phyloP scores from a whole-genome alignment of 192 early-diverging fungal species.

The Lunasporangiospora selenospora region DNA sequence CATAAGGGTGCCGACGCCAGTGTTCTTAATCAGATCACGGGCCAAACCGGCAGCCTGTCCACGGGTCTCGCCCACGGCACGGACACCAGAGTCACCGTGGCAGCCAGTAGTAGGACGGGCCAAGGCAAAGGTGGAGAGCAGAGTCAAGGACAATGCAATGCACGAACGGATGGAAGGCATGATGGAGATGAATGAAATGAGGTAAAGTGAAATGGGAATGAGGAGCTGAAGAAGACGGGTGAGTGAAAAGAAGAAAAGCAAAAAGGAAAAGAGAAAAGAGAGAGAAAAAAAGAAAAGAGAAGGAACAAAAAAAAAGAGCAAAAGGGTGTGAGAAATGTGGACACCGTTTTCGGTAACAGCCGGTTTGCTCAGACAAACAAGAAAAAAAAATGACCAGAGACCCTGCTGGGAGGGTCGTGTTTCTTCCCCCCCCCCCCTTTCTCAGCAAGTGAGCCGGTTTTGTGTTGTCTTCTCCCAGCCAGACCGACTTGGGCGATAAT shows the following conservation, averaged over 20 bases:
- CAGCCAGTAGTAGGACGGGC: slow-evolving; percentile 8
- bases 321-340: no score
- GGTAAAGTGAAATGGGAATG: slow-evolving; percentile 3
- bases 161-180: slow-evolving; percentile 27
- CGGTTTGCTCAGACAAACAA: no score
- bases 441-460: no score
- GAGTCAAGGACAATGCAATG: slow-evolving; percentile 9
- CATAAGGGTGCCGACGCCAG: slow-evolving; percentile 47
- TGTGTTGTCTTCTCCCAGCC: no score
- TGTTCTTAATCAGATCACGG: slow-evolving; percentile 36
- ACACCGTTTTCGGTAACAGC: no score
- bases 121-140: slow-evolving; percentile 14
- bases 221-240: neutral
- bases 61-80: slow-evolving; percentile 21
- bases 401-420: no score
- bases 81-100: neutral
- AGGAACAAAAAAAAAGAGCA: neutral
- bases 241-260: neutral
- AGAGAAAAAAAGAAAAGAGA: neutral
- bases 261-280: neutral
- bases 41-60: slow-evolving; percentile 41
- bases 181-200: slow-evolving; percentile 7
- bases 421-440: no score
- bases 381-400: no score
- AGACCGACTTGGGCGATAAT: no score